Evolutionary conservation across 305 asterid genomes (phyloP), one percentile per base, ranked within the genome.

Genomic region (Fraxinus angustifolia): DNA sequence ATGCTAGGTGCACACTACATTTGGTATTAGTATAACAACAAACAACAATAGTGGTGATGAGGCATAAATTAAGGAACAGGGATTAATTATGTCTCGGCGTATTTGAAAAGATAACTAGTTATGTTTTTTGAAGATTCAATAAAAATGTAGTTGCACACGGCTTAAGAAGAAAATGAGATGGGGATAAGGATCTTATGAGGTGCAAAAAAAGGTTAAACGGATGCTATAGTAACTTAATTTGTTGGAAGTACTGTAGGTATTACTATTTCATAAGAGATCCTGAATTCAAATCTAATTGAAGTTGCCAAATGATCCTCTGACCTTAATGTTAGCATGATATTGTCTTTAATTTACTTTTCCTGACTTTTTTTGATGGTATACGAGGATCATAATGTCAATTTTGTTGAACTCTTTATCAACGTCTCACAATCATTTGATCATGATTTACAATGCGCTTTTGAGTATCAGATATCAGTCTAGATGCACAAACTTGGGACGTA

Each of bases 401-500:
- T 30, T 30, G 16, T 48, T 78, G 36, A 48, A 70, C 34, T 75
- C 6, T 26, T 6, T 48, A 5, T 67, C 56, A 10, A 30, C 17
- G 42, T 56, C 45, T 38, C 7, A 4, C 77, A 58, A 77, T 77
- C 73, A 77, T 62, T 77, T 82, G 75, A 26, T 74, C 73, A 19
- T 21, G 48, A n/a, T 71, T 33, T 34, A 28, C 53, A 62, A 42
- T 58, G 73, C 48, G 23, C 72, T 65, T 80, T 80, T 76, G 78
- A 73, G n/a, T 85, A 65, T 75, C 90, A 93, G 99, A 83, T 40
- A 83, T 65, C 82, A 90, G 83, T 81, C 97, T 58, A 90, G 83
- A 83, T 26, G 65, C 75, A 91, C 97, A 33, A 95, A 94, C 87
- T 90, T 95, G 91, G 98, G 98, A 74, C 92, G 94, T 62, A 80